These are phyloP conservation scores for Capsicum chinense DNA, from an alignment of 257 asterid species.

Conservation along the genomic window DNA sequence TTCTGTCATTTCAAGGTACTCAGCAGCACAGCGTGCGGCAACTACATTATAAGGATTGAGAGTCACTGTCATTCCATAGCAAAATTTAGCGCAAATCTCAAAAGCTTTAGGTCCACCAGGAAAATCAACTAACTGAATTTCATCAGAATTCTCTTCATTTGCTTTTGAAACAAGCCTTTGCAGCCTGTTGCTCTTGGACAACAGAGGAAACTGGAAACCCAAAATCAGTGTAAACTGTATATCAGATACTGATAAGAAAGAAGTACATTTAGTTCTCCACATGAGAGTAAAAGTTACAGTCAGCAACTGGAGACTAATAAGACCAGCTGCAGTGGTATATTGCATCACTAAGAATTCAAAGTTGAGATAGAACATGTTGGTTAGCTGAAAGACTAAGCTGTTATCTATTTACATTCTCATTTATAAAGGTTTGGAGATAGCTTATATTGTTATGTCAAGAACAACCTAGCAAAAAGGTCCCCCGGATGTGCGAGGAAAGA, in stretches of 20 bases:
- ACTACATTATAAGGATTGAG: constrained; percentile 87
- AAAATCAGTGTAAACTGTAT: constrained; percentile 3
- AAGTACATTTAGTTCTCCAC: constrained; percentile 1
- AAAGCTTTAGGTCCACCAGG: constrained; percentile 95
- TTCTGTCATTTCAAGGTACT: constrained; percentile 90
- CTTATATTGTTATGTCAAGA: neutral
- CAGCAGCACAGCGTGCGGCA: constrained; percentile 87
- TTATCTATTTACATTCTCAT: neutral
- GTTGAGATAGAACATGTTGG: neutral
- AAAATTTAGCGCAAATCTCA: constrained; percentile 89
- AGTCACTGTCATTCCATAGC: constrained; percentile 85
- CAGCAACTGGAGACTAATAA: neutral
- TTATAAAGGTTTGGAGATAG: neutral
- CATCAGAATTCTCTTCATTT: constrained; percentile 53
- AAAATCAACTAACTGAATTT: constrained; percentile 62
- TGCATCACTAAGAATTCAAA: neutral
- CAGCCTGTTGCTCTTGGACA: constrained; percentile 79
- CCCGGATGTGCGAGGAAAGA: neutral
- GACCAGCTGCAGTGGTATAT: neutral
- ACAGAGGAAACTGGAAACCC: constrained; percentile 75
- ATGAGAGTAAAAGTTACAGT: neutral
- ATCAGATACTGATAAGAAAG: neutral
- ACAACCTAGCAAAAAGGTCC: constrained; percentile 4
- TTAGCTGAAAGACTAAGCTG: neutral
- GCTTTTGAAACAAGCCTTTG: constrained; percentile 61